Base-by-base conservation (phyloP, 345 rosid species). In the Sonneratia alba region DNA sequence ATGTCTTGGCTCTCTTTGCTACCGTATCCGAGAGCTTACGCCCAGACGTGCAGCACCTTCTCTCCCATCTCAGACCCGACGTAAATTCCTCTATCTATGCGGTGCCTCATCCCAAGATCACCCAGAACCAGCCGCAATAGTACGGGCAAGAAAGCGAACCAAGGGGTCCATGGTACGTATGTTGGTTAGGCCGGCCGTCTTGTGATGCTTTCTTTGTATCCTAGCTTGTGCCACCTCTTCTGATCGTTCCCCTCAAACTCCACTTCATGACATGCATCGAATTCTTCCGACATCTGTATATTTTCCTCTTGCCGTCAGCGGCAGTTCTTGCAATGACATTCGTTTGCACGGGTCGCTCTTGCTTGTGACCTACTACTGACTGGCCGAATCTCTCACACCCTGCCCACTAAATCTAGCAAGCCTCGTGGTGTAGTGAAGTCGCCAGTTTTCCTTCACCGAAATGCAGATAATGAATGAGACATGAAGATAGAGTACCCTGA, bases 31-130 rank as follows among this genome's bases (percentile, higher is more conserved):
- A 92, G 77, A 86, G 71, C 80, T 84, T 92, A 36, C 87, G 91
- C 69, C 91, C 91, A 37, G 98, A 92, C 68, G 85, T 96, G 66
- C 91, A 89, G 53, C 96, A 89, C 73, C 94, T 88, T 82, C 89
- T 92, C 66, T 82, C 97, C 68, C 97, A 96, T 84, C 83, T 91
- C 81, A 92, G 83, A 76, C 87, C 93, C 2, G 91, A 91, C 68
- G 73, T 72, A 16, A 89, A 81, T 77, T 80, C 90, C 55, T 90
- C 99, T 0, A 83, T 96, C 66, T 89, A 92, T 48, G 99, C 97
- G 27, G 89, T 97, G 43, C 87, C 97, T 62, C 96, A 87, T 76
- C 98, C 94, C 45, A 90, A 90, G 84, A 68, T 87, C 43, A 77
- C 79, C 43, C 89, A 81, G 68, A 84, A 76, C 70, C 75, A 82